These are phyloP conservation scores for Leccinellum albellum DNA, from an alignment of 768 basidiomycete species.

Conservation along the genomic window DNA sequence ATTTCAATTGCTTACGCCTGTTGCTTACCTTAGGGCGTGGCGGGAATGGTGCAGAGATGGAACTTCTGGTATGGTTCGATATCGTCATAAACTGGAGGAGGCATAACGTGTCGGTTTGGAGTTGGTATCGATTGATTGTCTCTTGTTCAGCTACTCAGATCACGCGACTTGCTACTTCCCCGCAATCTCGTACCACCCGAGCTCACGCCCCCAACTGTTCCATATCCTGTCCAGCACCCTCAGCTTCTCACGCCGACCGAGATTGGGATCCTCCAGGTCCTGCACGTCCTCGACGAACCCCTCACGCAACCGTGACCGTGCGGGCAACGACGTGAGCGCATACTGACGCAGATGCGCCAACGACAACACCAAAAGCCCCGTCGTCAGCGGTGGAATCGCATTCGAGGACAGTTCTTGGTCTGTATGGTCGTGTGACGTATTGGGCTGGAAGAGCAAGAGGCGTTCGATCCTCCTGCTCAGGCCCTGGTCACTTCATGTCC, in stretches of 20 bases:
- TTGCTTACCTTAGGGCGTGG: not conserved
- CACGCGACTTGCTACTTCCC: slow-evolving; percentile 12
- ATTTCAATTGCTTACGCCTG: not conserved
- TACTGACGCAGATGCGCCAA: slow-evolving; percentile 63
- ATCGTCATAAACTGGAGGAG: too few relatives aligned
- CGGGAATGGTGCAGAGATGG: too few relatives aligned
- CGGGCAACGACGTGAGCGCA: slow-evolving; percentile 54
- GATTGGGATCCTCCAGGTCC: slow-evolving; percentile 71
- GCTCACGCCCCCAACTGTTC: slow-evolving; percentile 74
- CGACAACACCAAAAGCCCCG: slow-evolving; percentile 72
- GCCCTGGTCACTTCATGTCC: slow-evolving; percentile 5
- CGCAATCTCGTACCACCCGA: slow-evolving; percentile 52
- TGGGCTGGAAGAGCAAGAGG: slow-evolving; percentile 53
- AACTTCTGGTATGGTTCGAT: too few relatives aligned
- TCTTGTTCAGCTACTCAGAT: not conserved
- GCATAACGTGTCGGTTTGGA: too few relatives aligned
- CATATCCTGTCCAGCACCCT: slow-evolving; percentile 82
- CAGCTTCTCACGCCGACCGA: slow-evolving; percentile 70
- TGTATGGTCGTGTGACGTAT: slow-evolving; percentile 14
- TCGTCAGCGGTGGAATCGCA: slow-evolving; percentile 49
- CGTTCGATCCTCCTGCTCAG: slow-evolving; percentile 59
- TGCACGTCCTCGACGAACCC: slow-evolving; percentile 84
- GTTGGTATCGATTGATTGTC: too few relatives aligned
- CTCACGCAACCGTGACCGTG: slow-evolving; percentile 57
- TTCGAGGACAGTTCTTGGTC: slow-evolving; percentile 11